Evolutionary conservation across 129 eudicot genomes (phyloP), one percentile per base, ranked within the genome.

Genomic region (sunflower (Helianthus annuus)): DNA sequence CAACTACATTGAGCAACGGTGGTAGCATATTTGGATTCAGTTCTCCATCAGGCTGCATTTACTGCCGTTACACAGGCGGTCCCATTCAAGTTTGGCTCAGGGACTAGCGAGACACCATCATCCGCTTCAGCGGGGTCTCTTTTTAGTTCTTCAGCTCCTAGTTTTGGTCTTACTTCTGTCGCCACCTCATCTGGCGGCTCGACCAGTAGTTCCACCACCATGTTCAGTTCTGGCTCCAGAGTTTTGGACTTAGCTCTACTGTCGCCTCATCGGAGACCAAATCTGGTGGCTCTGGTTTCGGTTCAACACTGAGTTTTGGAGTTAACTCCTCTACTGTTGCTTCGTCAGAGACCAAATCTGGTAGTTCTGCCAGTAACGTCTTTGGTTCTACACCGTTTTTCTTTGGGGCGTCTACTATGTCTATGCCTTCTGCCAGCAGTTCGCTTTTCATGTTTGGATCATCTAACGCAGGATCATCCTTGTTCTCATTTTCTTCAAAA

Each of bases 31-130:
- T n/a, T n/a, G n/a, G n/a, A n/a, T n/a, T n/a, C n/a, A n/a, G n/a
- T n/a, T n/a, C n/a, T n/a, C n/a, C n/a, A n/a, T n/a, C n/a, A 63
- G 36, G 67, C 77, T 22, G 58, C 81, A 34, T 74, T 88, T 13
- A 65, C 78, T 61, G 83, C 69, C 32, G 77, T 48, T 56, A 69
- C 87, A 57, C 74, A 74, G 48, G 56, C 68, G 44, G 59, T 17
- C n/a, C 84, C 93, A 10, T 52, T 77, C 72, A 86, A 79, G 68
- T 82, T 82, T 75, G 85, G 80, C 42, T 70, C 91, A 17, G 73
- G 89, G 36, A 49, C 85, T 13, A 68, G 88, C 14, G 88, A 80
- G 53, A 80, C 52, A 36, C 36, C 85, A 73, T 58, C 86, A 42
- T 70, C 73, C 24, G 58, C 77, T 68, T 57, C 84, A 55, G 68